Evolutionary conservation across 2,329 filamentous ascomycete species (phyloP), one percentile per base, ranked within the genome.

Genomic region (Fusarium agapanthi): DNA sequence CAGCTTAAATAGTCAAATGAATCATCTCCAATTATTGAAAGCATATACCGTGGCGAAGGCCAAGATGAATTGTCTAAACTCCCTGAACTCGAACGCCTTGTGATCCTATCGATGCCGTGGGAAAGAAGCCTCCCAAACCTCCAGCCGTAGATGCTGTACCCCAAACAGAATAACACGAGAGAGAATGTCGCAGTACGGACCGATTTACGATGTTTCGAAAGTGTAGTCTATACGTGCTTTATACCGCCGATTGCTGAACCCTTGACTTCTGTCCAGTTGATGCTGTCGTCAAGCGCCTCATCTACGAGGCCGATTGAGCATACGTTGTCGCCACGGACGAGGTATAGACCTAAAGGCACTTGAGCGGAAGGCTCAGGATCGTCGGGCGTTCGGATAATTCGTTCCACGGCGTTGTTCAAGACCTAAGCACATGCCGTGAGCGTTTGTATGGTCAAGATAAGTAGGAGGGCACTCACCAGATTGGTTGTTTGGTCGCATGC

Each of bases 321-420:
- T 53, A 99, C 95, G 79, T 97, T 98, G 81, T 99, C 96, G 58
- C 96, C 96, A 67, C 96, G 89, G 64, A 99, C 93, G 65, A 99
- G 88, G 81, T 98, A 98, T 11, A 98, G 84, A 4, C 96, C 96
- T 70, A 98, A 90, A 9, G 92, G 90, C 24, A 96, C 91, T 79
- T 96, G 90, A 65, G 91, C 89, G 47, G 93, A 97, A 2, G 92
- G 89, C 76, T 97, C 94, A 44, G 90, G 88, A 79, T 97, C 94
- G 79, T 98, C 95, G 47, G 89, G 88, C 3, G 93, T 92, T 72
- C 94, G 92, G 77, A 99, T 97, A 71, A 98, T 93, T 74, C 96
- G 93, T 83, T 99, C 96, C 69, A 95, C 86, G 8, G 95, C 94
- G 73, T 93, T 88, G 74, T 91, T 89, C 18, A 99, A 88, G 32